phyloP scores from a whole-genome alignment of 352 stramenopile genomes.

The Hyaloperonospora brassicae region DNA sequence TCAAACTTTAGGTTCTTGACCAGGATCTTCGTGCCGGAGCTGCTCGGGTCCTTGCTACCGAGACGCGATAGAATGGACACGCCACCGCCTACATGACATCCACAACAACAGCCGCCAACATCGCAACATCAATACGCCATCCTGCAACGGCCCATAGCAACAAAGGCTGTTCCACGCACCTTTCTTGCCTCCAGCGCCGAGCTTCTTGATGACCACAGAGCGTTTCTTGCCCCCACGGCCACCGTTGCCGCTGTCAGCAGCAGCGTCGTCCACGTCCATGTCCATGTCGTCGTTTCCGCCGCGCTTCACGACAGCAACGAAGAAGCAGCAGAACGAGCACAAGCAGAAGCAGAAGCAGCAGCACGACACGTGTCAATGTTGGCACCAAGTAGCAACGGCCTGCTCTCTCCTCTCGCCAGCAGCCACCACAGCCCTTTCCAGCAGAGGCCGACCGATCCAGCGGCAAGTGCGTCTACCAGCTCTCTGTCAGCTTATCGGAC shows the following conservation, averaged over 20 bases:
- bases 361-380: conserved; percentile 26
- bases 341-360: too few relatives aligned
- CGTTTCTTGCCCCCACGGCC: conserved; percentile 36
- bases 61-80: conserved; percentile 63
- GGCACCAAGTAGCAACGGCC: conserved; percentile 19
- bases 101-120: not conserved
- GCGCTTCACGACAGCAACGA: conserved; percentile 29
- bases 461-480: not conserved
- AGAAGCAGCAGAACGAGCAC: conserved; percentile 17
- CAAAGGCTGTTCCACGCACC: conserved; percentile 21
- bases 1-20: conserved; percentile 83
- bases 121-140: conserved; percentile 9
- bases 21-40: conserved; percentile 58
- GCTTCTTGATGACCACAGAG: conserved; percentile 48
- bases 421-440: conserved; percentile 16
- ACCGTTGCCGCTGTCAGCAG: conserved; percentile 19
- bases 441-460: conserved; percentile 1
- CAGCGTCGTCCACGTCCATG: conserved; percentile 41
- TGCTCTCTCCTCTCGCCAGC: conserved; percentile 11
- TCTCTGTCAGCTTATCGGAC: conserved; percentile 1
- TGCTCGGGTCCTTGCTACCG: conserved; percentile 36
- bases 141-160: not conserved
- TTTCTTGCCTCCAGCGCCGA: conserved; percentile 48
- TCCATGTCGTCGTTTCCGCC: conserved; percentile 48
- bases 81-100: conserved; percentile 18